phyloP scores from a whole-genome alignment of 805 yeast species.

The Lachancea lanzarotensis region DNA sequence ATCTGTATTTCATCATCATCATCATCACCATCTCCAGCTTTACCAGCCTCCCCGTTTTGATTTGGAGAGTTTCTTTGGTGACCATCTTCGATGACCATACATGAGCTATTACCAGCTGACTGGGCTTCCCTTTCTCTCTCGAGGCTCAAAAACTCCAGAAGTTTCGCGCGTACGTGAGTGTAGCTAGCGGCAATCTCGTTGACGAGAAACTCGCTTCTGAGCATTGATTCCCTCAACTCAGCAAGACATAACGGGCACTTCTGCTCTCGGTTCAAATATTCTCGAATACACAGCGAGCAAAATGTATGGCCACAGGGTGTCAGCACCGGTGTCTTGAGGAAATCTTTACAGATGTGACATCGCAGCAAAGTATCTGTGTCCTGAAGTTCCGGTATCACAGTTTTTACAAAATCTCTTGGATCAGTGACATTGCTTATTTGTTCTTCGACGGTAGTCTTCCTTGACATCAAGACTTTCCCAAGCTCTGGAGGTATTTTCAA shows the following conservation, averaged over 20 bases:
- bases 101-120: constrained; percentile 11
- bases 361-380: constrained; percentile 65
- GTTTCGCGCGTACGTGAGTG: constrained; percentile 35
- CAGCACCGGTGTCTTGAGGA: constrained; percentile 68
- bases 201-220: constrained; percentile 60
- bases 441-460: constrained; percentile 3
- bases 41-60: too few species aligned
- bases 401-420: constrained; percentile 61
- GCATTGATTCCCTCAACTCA: constrained; percentile 61
- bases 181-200: constrained; percentile 63
- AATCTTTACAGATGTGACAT: constrained; percentile 86
- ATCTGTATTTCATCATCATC: constrained; percentile 30
- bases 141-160: constrained; percentile 31
- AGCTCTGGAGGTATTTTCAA: background rate
- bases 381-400: constrained; percentile 48
- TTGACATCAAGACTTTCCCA: background rate
- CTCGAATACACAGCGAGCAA: constrained; percentile 80
- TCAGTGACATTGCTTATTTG: constrained; percentile 40
- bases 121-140: background rate
- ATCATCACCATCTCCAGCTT: constrained; percentile 4
- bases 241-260: constrained; percentile 75
- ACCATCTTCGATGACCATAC: constrained; percentile 30
- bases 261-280: constrained; percentile 51
- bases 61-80: constrained; percentile 8
- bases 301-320: constrained; percentile 86